Percentiles rank a stretch among this genome's conserved stretches.
These are phyloP conservation scores for Kwoniella europaea DNA, from an alignment of 768 basidiomycete genomes.

Conservation along the genomic window DNA sequence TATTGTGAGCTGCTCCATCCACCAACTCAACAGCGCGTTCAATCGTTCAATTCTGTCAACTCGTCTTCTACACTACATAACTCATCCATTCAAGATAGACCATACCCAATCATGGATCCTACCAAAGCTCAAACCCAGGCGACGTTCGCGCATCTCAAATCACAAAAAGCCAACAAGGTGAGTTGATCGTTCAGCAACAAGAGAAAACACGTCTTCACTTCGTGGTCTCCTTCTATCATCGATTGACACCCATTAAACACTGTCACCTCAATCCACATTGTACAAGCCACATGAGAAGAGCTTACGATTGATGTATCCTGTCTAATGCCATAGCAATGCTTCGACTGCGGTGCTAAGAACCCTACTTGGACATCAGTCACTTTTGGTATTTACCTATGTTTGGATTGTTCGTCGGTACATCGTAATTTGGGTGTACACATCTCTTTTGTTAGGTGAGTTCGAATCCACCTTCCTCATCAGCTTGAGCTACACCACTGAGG, in stretches of 20 bases:
- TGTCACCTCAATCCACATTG: not conserved
- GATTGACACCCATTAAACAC: not conserved
- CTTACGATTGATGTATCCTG: not conserved
- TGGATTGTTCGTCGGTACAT: conserved; percentile 94
- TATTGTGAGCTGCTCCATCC: not conserved
- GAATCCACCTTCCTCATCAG: too few species aligned
- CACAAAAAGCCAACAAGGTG: conserved; percentile 78
- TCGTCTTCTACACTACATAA: not conserved
- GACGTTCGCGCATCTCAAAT: conserved; percentile 77
- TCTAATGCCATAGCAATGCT: conserved; percentile 69
- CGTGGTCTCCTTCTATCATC: not conserved
- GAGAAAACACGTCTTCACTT: not conserved
- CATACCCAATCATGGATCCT: conserved; percentile 42
- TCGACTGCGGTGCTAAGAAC: conserved; percentile 93
- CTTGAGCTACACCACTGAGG: too few species aligned
- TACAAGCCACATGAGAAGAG: not conserved
- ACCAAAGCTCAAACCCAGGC: conserved; percentile 82
- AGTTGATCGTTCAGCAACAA: conserved; percentile 16
- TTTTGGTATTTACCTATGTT: conserved; percentile 94
- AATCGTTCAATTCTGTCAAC: not conserved
- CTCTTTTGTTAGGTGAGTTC: conserved; percentile 70
- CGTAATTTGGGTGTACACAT: conserved; percentile 98
- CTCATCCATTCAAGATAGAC: not conserved
- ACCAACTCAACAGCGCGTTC: conserved; percentile 2
- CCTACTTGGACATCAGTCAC: conserved; percentile 98